Conservation (phyloP, 805 yeast genomes). For the Wickerhamomyces subpelliculosus region DNA sequence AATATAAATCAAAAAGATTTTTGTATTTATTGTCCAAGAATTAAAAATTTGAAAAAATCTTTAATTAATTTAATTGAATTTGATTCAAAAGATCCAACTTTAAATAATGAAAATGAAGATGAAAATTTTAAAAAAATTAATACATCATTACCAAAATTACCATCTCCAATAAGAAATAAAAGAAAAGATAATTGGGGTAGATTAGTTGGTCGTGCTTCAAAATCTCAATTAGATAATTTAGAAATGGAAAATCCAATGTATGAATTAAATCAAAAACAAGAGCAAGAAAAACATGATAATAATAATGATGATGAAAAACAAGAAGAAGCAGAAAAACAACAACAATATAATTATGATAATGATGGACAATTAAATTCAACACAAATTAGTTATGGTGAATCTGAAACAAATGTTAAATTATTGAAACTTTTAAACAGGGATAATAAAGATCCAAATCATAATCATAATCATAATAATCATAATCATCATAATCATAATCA, state of each 20-base stretch:
- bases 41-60: constrained; percentile 19
- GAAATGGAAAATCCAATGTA: not conserved
- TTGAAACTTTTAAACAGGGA: constrained; percentile 7
- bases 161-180: constrained; percentile 46
- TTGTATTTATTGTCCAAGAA: constrained; percentile 49
- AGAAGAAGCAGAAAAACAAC: not conserved
- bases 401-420: constrained; percentile 8
- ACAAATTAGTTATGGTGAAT: constrained; percentile 13
- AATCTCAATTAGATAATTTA: constrained; percentile 24
- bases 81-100: not conserved
- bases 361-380: constrained; percentile 3
- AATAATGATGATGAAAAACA: constrained; percentile 1
- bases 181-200: constrained; percentile 38
- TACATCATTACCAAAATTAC: constrained; percentile 29
- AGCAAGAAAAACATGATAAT: not conserved
- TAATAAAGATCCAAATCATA: not conserved
- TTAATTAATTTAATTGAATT: constrained; percentile 13
- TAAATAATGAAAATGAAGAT: not conserved
- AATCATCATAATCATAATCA: not conserved
- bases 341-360: not conserved
- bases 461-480: not conserved
- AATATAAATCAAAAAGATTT: constrained; percentile 39
- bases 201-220: constrained; percentile 35
- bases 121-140: not conserved
- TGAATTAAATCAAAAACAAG: not conserved